Conservation (phyloP, 805 yeast species). For the Komagataella ulmi region DNA sequence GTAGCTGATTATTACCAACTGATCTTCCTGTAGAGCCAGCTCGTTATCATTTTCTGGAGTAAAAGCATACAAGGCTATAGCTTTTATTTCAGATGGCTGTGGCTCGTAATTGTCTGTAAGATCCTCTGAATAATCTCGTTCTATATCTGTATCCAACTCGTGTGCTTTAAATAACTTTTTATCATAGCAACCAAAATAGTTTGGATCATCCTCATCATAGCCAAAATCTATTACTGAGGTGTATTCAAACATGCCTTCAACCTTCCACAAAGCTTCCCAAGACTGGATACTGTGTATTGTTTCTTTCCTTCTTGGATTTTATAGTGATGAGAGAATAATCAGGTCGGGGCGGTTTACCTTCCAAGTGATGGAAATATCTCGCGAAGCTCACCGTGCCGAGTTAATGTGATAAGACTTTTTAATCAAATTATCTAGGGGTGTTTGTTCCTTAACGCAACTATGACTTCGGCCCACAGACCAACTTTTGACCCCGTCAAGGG, state of each 20-base stretch:
- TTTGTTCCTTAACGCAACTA: conserved; percentile 8
- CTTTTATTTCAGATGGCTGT: conserved; percentile 21
- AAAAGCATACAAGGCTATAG: conserved; percentile 83
- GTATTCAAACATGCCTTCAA: background rate
- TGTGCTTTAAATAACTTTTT: conserved; percentile 4
- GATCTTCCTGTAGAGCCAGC: conserved; percentile 65
- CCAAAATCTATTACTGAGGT: conserved; percentile 68
- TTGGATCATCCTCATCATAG: conserved; percentile 53
- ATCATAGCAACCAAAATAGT: conserved; percentile 45
- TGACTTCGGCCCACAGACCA: conserved; percentile 64
- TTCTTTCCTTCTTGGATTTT: background rate
- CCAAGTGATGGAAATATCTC: background rate
- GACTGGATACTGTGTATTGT: background rate
- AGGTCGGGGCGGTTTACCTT: background rate
- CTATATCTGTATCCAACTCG: background rate
- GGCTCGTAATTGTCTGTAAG: conserved; percentile 9
- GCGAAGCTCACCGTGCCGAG: background rate
- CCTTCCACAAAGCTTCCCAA: background rate
- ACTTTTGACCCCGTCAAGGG: conserved; percentile 55
- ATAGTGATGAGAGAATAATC: background rate
- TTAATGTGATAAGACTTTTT: background rate
- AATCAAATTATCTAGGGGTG: background rate
- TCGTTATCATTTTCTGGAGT: conserved; percentile 93
- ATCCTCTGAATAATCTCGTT: conserved; percentile 4
- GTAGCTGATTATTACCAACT: conserved; percentile 71